Evolutionary conservation across 2,329 filamentous ascomycete genomes (phyloP), one percentile per base, ranked within the genome.

Genomic region (Setomelanomma holmii): DNA sequence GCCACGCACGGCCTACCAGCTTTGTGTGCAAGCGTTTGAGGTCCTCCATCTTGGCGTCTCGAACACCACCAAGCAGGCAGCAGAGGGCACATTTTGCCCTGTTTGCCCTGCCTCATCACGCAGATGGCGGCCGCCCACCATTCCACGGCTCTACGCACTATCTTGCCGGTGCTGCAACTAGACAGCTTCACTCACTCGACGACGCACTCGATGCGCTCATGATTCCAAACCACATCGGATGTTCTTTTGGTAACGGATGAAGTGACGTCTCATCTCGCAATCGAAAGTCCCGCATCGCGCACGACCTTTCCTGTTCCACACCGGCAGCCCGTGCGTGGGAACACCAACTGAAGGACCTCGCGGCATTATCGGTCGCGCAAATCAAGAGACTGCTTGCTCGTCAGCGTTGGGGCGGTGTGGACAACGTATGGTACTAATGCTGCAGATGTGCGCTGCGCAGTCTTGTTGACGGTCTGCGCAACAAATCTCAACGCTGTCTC

Each of bases 361-460:
- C 39, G 40, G 49, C 46, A 40, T 42, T 47, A 44, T 35, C 48
- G 17, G 34, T 41, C 44, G 27, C 38, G 43, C 47, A 47, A 40
- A 53, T 47, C 44, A 46, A 39, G 45, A 48, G 44, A 49, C 34
- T 14, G 56, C 46, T 52, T 53, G 58, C 48, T 59, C 55, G 58
- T 67, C 63, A 67, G 68, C 67, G 53, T 54, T 55, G 60, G 61
- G 64, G 69, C 69, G 61, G 69, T 70, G 65, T 65, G 60, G 56
- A 53, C 60, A 55, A 40, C 47, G 39, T 49, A 56, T 42, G 56
- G 53, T 53, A 66, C 66, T 73, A 73, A 68, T 73, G 71, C 69
- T 72, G 68, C 67, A 63, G 38, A 60, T 56, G 55, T 55, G 58
- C 58, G 63, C 68, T 58, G 51, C 53, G 57, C 58, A 64, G 64